Conservation (phyloP, 805 yeast genomes). For the Spathaspora passalidarum region DNA sequence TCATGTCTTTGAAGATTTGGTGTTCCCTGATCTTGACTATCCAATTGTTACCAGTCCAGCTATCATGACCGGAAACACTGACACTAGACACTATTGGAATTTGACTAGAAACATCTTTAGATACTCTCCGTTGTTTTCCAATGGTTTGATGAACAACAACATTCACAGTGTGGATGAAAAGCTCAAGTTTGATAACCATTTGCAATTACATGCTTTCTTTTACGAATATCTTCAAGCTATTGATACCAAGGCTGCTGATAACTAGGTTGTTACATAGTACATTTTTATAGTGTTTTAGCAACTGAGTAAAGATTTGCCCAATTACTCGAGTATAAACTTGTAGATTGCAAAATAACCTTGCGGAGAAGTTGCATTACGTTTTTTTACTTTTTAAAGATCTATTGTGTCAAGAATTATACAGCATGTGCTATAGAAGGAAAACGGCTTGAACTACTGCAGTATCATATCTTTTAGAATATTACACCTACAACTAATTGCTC, state of each 20-base stretch:
- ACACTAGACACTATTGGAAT: slow-evolving; percentile 63
- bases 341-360: too few relatives aligned
- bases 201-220: slow-evolving; percentile 55
- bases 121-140: slow-evolving; percentile 45
- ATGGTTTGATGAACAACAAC: slow-evolving; percentile 33
- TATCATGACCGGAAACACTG: slow-evolving; percentile 68
- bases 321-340: too few relatives aligned
- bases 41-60: slow-evolving; percentile 52
- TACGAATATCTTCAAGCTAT: slow-evolving; percentile 50
- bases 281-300: not conserved
- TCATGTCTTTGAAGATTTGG: slow-evolving; percentile 46
- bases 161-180: slow-evolving; percentile 68
- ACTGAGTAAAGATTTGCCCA: too few relatives aligned
- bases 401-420: too few relatives aligned
- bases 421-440: too few relatives aligned
- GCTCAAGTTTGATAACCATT: slow-evolving; percentile 52
- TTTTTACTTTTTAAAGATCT: too few relatives aligned
- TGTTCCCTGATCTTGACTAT: slow-evolving; percentile 28
- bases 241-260: slow-evolving; percentile 23
- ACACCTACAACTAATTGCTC: not conserved
- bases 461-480: too few relatives aligned
- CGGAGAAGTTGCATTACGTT: too few relatives aligned
- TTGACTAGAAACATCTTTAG: slow-evolving; percentile 61
- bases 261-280: not conserved
- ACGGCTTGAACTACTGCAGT: too few relatives aligned